Conservation (phyloP, 345 rosid genomes). For the Eucalyptus cloeziana region DNA sequence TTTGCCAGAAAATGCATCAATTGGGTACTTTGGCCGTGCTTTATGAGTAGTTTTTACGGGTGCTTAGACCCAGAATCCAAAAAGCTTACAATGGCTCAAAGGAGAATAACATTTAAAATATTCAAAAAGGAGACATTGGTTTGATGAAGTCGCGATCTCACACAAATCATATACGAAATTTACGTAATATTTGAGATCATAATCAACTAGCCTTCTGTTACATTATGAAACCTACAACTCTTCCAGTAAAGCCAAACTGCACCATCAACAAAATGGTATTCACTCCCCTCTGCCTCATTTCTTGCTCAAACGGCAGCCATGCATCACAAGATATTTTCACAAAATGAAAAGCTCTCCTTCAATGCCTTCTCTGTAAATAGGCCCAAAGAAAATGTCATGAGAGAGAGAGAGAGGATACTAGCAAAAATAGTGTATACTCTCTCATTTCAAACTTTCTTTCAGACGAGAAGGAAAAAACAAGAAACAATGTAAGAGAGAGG, state of each 20-base stretch:
- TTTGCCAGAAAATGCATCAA: neutral
- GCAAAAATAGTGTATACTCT: neutral
- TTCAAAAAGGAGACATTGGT: neutral
- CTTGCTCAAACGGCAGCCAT: neutral
- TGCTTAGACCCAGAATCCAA: neutral
- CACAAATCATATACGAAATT: neutral
- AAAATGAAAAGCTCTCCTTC: neutral
- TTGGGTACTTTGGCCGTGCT: neutral
- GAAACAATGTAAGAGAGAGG: neutral
- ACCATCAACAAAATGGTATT: neutral
- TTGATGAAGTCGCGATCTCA: neutral
- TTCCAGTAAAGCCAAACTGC: neutral
- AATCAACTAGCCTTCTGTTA: neutral
- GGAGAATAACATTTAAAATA: neutral
- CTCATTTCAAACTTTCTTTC: neutral
- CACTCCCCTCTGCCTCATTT: neutral
- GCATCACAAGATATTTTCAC: neutral
- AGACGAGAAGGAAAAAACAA: neutral
- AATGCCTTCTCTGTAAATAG: slow-evolving; percentile 6
- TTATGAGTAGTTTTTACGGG: neutral
- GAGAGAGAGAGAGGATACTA: neutral
- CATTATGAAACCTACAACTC: neutral
- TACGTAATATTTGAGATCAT: neutral
- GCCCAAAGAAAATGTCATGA: neutral
- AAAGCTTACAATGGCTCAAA: neutral